Percentiles rank a stretch among this genome's conserved stretches.
These are phyloP conservation scores for Phialophora expanda DNA, from an alignment of 2,329 filamentous ascomycete species.

Conservation along the genomic window DNA sequence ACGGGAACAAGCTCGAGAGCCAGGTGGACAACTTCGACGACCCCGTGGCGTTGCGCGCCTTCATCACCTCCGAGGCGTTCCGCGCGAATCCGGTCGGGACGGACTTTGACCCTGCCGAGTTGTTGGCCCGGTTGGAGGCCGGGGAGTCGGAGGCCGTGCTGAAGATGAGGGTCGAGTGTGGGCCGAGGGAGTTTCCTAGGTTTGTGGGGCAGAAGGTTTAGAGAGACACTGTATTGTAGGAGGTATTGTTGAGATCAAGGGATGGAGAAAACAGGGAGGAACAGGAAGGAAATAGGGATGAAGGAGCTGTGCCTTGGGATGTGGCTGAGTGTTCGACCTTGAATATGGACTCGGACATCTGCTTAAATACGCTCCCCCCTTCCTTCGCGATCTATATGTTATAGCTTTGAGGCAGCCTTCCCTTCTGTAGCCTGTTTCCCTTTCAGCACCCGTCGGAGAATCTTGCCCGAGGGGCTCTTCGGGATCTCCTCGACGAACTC, in stretches of 20 bases:
- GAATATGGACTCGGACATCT: no score
- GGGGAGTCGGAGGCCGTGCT: neutral
- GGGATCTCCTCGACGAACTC: constrained; percentile 43
- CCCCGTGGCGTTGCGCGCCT: neutral
- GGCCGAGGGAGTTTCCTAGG: constrained; percentile 1
- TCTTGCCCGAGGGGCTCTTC: constrained; percentile 48
- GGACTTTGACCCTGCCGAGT: constrained; percentile 1
- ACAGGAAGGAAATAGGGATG: no score
- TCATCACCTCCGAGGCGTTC: neutral
- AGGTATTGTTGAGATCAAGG: no score
- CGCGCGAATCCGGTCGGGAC: constrained; percentile 2
- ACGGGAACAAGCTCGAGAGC: constrained; percentile 10
- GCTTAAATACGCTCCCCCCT: neutral
- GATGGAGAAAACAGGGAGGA: no score
- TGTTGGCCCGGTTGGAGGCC: neutral
- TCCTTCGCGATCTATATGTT: neutral
- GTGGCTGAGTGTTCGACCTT: no score
- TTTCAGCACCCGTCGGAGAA: constrained; percentile 45
- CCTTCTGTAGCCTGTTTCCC: constrained; percentile 33
- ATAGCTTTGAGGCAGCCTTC: neutral
- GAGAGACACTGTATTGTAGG: no score
- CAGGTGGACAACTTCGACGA: constrained; percentile 9
- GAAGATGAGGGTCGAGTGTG: constrained; percentile 10
- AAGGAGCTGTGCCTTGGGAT: no score
- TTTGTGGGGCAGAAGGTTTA: constrained; percentile 6